Evolutionary conservation across 1,284 basidiomycete genomes (phyloP), one percentile per base, ranked within the genome.

Genomic region (Melanopsichium pennsylvanicum): DNA sequence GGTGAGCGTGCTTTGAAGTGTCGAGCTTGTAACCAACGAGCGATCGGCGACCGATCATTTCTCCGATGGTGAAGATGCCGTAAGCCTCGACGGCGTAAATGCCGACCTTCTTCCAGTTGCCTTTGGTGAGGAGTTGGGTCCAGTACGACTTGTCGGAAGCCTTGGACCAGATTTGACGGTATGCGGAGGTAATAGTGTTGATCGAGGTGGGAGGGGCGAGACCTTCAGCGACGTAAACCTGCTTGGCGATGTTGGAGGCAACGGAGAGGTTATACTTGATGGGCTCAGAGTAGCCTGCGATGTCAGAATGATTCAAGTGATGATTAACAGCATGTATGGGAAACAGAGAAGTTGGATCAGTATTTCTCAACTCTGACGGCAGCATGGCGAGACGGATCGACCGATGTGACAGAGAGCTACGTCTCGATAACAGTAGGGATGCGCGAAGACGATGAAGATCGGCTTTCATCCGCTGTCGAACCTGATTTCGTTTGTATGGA

Each of bases 21-120:
- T 75, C 71, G 47, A 75, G 60, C 56, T 70, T 75, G 73, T 75
- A 75, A 11, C 73, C 73, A 32, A 75, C 73, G 32, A 75, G 57
- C 32, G 64, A 69, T 44, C 73, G 69, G 27, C 73, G 57, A 15
- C 73, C 73, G 46, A 75, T 66, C 61, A 81, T 81, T 55, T 81
- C 78, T 29, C 79, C 79, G 43, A 81, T 80, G 29, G 72, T 90
- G 85, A 90, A 93, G 75, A 93, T 89, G 29, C 89, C 88, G 79
- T 92, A 91, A 35, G 90, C 90, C 83, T 97, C 94, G 26, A 92
- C 83, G 47, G 88, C 93, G 81, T 94, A 95, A 49, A 97, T 83
- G 33, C 87, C 90, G 45, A 80, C 58, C 71, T 86, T 87, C 34
- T 87, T 87, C 86, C 90, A 89, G 74, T 92, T 88, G 33, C 93